Percentiles rank a stretch among this genome's conserved stretches.
Evolutionary conservation across 2,329 filamentous ascomycete genomes (phyloP).

Genomic region (Drechslerella stenobrocha): DNA sequence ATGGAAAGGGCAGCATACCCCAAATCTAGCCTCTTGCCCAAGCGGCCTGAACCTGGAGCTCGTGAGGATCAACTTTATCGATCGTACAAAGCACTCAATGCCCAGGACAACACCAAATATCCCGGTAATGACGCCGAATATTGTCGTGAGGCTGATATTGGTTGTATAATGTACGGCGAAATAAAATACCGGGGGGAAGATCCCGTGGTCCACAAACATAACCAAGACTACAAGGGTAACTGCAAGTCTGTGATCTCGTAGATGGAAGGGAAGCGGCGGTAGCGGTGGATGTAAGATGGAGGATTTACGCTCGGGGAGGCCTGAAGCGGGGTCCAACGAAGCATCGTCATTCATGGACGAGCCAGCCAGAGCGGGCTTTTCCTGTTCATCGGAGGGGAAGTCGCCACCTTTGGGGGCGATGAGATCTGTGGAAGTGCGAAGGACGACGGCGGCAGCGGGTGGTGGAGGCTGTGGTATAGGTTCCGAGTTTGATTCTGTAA

Average conservation of each 20-base stretch:
- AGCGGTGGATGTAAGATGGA: conserved; percentile 33
- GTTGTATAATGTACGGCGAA: conserved; percentile 37
- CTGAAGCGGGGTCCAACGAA: conserved; percentile 1
- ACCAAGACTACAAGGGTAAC: conserved; percentile 30
- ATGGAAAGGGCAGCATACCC: conserved; percentile 6
- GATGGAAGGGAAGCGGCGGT: conserved; percentile 42
- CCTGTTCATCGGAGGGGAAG: not conserved
- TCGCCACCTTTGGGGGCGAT: not conserved
- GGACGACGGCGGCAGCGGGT: not conserved
- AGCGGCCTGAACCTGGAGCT: conserved; percentile 31
- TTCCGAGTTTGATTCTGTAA: not conserved
- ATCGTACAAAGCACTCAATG: conserved; percentile 30
- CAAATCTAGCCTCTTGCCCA: conserved; percentile 36
- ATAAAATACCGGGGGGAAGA: conserved; percentile 37
- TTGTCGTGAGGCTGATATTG: conserved; percentile 30
- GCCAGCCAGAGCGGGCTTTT: not conserved
- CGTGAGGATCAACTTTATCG: conserved; percentile 33
- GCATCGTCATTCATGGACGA: not conserved
- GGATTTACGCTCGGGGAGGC: conserved; percentile 17
- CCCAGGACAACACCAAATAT: conserved; percentile 46
- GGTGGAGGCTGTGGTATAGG: not conserved
- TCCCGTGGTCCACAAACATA: conserved; percentile 45
- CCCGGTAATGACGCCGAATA: conserved; percentile 45
- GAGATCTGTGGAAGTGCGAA: not conserved
- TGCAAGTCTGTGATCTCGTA: conserved; percentile 32